Evolutionary conservation across 208 protist genomes (phyloP), one percentile per base, ranked within the genome.

Genomic region (Angomonas desouzai): DNA sequence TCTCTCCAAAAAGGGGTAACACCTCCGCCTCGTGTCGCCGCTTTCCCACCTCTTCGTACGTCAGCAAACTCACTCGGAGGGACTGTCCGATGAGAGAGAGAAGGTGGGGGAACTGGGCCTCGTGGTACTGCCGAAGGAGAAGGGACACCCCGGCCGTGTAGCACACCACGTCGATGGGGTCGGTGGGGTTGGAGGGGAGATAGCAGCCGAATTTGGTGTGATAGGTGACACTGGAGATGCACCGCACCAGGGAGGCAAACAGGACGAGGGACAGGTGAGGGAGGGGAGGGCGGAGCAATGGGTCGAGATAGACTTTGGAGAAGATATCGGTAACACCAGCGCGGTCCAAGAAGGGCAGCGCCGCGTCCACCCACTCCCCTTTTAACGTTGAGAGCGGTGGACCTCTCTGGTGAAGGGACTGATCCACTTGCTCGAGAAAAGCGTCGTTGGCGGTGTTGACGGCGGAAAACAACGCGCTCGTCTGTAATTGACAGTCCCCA

Each of bases 51-150:
- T 69, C 72, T 3, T 29, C 48, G 20, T 40, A 63, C 1, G 56
- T 34, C 89, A 76, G 33, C 78, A 68, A 10, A 34, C 56, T 61
- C 20, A 61, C 56, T 16, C 56, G 56, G 3, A 81, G 59, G 13
- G 91, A 76, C 70, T 98, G 97, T 32, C 84, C 85, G 6, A 98
- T 33, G 40, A 96, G 90, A 40, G 77, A 75, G 29, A 98, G 38
- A 30, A 98, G 87, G 23, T 86, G 66, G 38, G 90, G 66, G 0
- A 72, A 87, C 34, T 94, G 73, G 32, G 84, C 67, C 3, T 83
- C 80, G 48, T 98, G 96, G 48, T 98, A 97, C 66, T 98, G 97
- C 63, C 93, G 94, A 2, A 99, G 72, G 20, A 98, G 28, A 1
- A 91, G 89, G 3, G 94, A 84, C 7, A 97, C 64, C 28, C 96